Evolutionary conservation across 768 basidiomycete genomes (phyloP), one percentile per base, ranked within the genome.

Genomic region (Tricholoma saponaceum): DNA sequence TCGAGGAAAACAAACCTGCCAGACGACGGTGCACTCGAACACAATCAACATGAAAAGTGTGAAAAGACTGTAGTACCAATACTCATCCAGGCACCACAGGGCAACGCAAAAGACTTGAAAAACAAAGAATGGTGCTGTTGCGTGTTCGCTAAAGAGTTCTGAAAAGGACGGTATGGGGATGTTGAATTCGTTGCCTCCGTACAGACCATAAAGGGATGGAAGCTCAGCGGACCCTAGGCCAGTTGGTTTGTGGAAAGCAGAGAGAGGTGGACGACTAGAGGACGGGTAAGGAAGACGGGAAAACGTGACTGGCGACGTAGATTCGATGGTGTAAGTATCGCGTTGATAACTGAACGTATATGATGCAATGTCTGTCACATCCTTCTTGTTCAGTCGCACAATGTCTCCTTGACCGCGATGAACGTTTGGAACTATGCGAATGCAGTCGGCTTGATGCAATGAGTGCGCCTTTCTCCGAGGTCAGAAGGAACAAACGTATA

Each of bases 91-190:
- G 69, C 90, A 93, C 97, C 97, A 99, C 9, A 99, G 77, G 0
- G 92, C 94, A 1, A 98, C 97, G 61, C 97, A 98, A 74, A 99
- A 98, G 16, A 98, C 75, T 74, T 99, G 97, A 74, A 99, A 99
- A 25, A 99, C 97, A 72, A 99, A 99, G 82, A 99, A 99, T 0
- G 97, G 97, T 0, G 97, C 97, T 4, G 95, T 95, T 1, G 96
- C 95, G 67, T 99, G 97, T 76, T 99, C 97, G 22, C 77, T 80
- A 63, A 99, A 98, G 33, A 99, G 83, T 62, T 94, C 91, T 9
- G 82, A 80, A 68, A 99, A 99, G 1, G 90, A 90, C 6, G 97
- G 97, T 41, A 99, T 91, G 2, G 97, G 97, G 61, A 99, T 98
- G 69, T 97, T 85, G 74, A 98, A 98, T 66, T 92, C 90, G 74